A percentile compares a stretch with the other conserved stretches of the same genome.
Evolutionary conservation across 2,329 filamentous ascomycete species (phyloP).

Genomic region (Sporothrix euskadiensis): DNA sequence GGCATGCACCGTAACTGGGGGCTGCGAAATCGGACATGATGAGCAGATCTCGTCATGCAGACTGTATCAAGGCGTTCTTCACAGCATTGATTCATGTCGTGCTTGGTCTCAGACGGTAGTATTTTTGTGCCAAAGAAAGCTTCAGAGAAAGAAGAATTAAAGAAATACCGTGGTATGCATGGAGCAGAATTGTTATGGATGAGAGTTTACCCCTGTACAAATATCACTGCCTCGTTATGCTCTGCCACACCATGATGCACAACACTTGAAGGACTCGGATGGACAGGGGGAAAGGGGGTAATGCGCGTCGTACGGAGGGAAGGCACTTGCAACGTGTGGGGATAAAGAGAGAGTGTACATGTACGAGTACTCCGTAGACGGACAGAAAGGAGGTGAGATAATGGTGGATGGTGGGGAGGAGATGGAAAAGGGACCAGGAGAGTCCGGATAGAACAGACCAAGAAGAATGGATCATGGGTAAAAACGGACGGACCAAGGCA

Average conservation of each 20-base stretch:
- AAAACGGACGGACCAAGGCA: background rate
- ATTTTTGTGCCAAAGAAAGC: background rate
- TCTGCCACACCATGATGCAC: background rate
- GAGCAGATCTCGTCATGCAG: background rate
- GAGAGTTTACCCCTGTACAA: background rate
- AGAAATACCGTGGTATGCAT: background rate
- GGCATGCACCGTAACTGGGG: background rate
- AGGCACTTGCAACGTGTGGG: background rate
- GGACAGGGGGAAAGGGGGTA: background rate
- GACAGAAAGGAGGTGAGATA: background rate
- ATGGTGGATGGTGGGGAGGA: background rate
- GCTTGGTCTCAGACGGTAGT: background rate
- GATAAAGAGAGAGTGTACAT: background rate
- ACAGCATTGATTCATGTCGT: background rate
- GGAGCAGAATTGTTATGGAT: background rate
- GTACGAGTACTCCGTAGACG: background rate
- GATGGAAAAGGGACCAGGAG: background rate
- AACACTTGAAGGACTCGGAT: background rate
- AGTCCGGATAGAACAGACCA: conserved; percentile 1
- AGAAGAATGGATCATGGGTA: background rate
- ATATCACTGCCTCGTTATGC: background rate
- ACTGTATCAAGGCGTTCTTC: background rate
- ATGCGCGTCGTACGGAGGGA: background rate
- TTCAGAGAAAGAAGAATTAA: background rate
- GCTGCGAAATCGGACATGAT: conserved; percentile 5